Conservation (phyloP, 1,139 yeast species). For the Kurtzmaniella quercitrusa region DNA sequence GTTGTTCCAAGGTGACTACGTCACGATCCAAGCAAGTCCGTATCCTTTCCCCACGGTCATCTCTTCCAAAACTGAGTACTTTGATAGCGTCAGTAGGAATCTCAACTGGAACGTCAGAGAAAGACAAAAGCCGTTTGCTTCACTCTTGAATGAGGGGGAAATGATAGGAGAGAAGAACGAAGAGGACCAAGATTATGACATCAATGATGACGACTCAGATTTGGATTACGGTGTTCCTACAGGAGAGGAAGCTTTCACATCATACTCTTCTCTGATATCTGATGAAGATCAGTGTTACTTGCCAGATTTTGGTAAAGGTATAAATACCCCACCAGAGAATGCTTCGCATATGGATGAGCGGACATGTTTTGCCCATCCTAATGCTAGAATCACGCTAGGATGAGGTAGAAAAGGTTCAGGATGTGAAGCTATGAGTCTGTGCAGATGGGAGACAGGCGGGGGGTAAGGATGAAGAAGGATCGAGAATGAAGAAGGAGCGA, state of each 20-base stretch:
- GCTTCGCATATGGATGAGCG: conserved; percentile 26
- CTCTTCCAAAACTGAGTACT: conserved; percentile 70
- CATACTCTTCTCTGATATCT: neutral
- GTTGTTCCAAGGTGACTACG: conserved; percentile 67
- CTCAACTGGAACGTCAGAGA: conserved; percentile 85
- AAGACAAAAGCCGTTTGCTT: conserved; percentile 67
- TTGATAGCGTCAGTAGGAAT: conserved; percentile 78
- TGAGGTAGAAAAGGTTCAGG: too few species aligned
- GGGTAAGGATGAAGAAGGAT: too few species aligned
- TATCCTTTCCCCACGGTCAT: conserved; percentile 85
- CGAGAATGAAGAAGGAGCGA: too few species aligned
- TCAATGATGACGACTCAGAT: conserved; percentile 16
- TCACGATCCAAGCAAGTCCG: conserved; percentile 71
- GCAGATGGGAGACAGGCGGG: too few species aligned
- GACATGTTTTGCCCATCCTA: conserved; percentile 38
- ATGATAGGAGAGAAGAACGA: conserved; percentile 5
- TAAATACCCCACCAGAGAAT: conserved; percentile 26
- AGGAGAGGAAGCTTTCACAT: neutral
- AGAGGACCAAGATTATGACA: conserved; percentile 19
- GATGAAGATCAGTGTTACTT: conserved; percentile 13
- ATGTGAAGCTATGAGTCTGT: too few species aligned
- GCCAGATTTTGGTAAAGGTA: conserved; percentile 25
- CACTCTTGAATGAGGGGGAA: conserved; percentile 4
- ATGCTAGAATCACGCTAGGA: conserved; percentile 27
- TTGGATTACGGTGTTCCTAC: conserved; percentile 1